Evolutionary conservation across 257 asterid genomes (phyloP).

Genomic region (Solanum dulcamara): DNA sequence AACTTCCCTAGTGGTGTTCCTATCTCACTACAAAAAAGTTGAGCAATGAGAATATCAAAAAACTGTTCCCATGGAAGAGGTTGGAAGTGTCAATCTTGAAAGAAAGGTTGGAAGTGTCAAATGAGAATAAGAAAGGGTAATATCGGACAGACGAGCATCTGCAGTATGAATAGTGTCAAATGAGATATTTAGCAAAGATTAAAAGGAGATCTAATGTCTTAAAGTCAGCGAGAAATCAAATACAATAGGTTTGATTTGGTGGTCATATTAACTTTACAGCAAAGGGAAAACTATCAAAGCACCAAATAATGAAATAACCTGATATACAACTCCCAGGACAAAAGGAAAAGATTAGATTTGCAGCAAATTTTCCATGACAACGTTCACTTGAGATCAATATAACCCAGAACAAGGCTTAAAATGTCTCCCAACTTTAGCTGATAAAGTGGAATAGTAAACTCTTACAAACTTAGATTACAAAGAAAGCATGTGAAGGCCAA

Average conservation of each 20-base stretch:
- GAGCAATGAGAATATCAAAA: neutral
- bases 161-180: neutral
- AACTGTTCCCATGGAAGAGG: neutral
- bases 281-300: neutral
- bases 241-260: neutral
- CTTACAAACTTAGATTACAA: neutral
- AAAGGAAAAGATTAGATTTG: neutral
- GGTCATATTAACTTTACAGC: neutral
- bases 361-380: neutral
- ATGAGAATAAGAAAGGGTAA: neutral
- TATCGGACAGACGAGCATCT: neutral
- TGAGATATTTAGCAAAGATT: neutral
- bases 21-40: slow-evolving; percentile 38
- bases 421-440: neutral
- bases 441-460: neutral
- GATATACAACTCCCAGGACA: neutral
- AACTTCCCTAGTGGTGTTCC: slow-evolving; percentile 57
- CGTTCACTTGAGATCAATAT: neutral
- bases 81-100: neutral
- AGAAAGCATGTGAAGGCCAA: neutral
- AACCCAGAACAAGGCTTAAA: neutral
- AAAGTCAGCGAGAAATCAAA: neutral
- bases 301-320: neutral
- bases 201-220: neutral
- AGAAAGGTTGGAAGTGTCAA: neutral